Evolutionary conservation across 495 filamentous ascomycete species (phyloP), one percentile per base, ranked within the genome.

Genomic region (Podospora sp.): DNA sequence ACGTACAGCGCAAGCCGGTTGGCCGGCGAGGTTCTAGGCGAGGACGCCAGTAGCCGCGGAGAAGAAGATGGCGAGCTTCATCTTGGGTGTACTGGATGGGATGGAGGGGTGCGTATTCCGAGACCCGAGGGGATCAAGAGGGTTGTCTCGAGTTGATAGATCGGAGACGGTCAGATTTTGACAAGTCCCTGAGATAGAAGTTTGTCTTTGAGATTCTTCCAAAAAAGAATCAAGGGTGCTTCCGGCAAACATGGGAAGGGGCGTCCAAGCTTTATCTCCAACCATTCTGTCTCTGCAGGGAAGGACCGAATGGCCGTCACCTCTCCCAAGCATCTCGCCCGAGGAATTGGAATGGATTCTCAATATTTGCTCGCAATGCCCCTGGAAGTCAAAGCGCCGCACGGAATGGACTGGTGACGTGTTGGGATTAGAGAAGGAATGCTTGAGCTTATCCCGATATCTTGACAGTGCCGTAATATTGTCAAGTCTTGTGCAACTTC

Each of bases 1-100:
- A 71, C 72, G 14, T 74, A 78, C 77, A 29, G 78, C 77, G 65
- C 78, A 80, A n/a, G 56, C 60, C 0, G 78, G 78, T 56, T 76
- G 72, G 58, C 73, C 77, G 6, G 62, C 27, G 36, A 79, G 51
- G 68, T 78, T 67, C 36, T 80, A 77, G 36, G 75, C 75, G 25
- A 74, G 18, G 26, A 66, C 36, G 40, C 68, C 64, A 65, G 67
- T 66, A 25, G 66, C 65, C 11, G 65, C n/a, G 62, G 68, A 63
- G 55, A 73, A 21, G 63, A 76, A n/a, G 27, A 70, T 14, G 26
- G 58, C 60, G 67, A 67, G 9, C 73, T 78, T 78, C 76, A 76
- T 78, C 11, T n/a, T 75, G 66, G 21, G 1, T 62, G 33, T 24
- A 24, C 18, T n/a, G 40, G 4, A 46, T 46, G 16, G 40, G 40